Conservation (phyloP, 805 yeast genomes). For the Candida sphagnicola region DNA sequence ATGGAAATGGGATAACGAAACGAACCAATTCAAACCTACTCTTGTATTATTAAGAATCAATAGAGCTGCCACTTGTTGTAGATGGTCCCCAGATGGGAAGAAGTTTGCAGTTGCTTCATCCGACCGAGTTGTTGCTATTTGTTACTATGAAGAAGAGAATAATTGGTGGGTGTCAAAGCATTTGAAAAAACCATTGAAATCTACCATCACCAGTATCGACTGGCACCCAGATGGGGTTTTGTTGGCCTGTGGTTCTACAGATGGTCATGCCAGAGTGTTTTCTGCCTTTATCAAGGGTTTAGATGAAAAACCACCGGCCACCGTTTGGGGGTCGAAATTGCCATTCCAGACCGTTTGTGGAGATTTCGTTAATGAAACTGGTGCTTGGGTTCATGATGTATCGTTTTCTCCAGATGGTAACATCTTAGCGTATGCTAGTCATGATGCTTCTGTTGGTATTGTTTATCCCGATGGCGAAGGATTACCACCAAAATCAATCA, state of each 20-base stretch:
- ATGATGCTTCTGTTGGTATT: constrained; percentile 79
- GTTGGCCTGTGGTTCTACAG: constrained; percentile 87
- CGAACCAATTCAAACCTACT: constrained; percentile 72
- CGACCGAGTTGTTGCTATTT: constrained; percentile 89
- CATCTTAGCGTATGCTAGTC: constrained; percentile 75
- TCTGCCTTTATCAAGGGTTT: constrained; percentile 86
- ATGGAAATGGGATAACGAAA: constrained; percentile 70
- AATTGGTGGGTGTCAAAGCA: constrained; percentile 99
- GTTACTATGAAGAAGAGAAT: constrained; percentile 92
- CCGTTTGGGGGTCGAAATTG: constrained; percentile 91
- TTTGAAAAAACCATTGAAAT: constrained; percentile 89
- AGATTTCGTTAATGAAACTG: constrained; percentile 62
- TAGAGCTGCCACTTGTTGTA: constrained; percentile 90
- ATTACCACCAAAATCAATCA: constrained; percentile 56
- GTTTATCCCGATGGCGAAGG: constrained; percentile 73
- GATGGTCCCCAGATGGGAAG: constrained; percentile 93
- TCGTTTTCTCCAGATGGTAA: constrained; percentile 79
- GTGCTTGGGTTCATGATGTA: constrained; percentile 92
- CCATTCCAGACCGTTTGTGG: constrained; percentile 93
- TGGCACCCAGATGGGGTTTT: constrained; percentile 95
- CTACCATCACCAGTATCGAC: constrained; percentile 75
- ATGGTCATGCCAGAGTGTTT: constrained; percentile 87
- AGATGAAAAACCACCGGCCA: constrained; percentile 75
- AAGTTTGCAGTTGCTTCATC: constrained; percentile 98
- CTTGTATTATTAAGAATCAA: constrained; percentile 88